phyloP scores from a whole-genome alignment of 257 asterid species.

The Fraxinus quadrangulata region DNA sequence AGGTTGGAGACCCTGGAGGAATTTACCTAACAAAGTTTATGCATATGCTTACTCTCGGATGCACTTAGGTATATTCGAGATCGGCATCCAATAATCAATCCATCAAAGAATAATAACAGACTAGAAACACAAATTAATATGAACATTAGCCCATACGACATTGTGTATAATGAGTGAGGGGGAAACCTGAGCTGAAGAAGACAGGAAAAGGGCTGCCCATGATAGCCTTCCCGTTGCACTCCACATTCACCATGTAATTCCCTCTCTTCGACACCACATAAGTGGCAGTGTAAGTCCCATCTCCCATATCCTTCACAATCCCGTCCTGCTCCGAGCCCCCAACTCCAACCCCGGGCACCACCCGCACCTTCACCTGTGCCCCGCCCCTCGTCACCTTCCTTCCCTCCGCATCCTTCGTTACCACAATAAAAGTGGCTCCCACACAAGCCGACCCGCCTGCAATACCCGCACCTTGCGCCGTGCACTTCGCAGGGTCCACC shows the following conservation, averaged over 20 bases:
- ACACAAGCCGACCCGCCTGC: conserved; percentile 97
- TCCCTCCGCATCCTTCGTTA: conserved; percentile 78
- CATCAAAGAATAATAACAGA: background rate
- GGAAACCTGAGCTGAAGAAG: conserved; percentile 87
- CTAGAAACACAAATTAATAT: background rate
- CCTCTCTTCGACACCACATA: conserved; percentile 92
- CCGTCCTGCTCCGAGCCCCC: conserved; percentile 89
- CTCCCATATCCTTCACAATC: conserved; percentile 89
- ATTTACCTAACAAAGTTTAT: background rate
- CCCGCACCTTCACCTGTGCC: conserved; percentile 73
- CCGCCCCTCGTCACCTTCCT: conserved; percentile 78
- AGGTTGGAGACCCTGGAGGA: too few species aligned
- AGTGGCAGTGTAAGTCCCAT: conserved; percentile 84
- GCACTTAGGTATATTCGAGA: background rate
- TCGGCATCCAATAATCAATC: background rate
- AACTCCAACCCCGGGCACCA: conserved; percentile 83
- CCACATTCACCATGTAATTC: conserved; percentile 92
- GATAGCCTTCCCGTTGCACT: conserved; percentile 91
- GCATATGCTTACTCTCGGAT: background rate
- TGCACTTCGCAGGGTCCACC: conserved; percentile 82
- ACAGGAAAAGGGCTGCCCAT: conserved; percentile 99
- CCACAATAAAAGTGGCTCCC: conserved; percentile 71
- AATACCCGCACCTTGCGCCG: conserved; percentile 90
- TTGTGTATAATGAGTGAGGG: background rate
- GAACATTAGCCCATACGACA: background rate